Percentiles rank a stretch among this genome's conserved stretches.
These are phyloP conservation scores for Cryomyces antarcticus DNA, from an alignment of 495 filamentous ascomycete genomes.

Conservation along the genomic window DNA sequence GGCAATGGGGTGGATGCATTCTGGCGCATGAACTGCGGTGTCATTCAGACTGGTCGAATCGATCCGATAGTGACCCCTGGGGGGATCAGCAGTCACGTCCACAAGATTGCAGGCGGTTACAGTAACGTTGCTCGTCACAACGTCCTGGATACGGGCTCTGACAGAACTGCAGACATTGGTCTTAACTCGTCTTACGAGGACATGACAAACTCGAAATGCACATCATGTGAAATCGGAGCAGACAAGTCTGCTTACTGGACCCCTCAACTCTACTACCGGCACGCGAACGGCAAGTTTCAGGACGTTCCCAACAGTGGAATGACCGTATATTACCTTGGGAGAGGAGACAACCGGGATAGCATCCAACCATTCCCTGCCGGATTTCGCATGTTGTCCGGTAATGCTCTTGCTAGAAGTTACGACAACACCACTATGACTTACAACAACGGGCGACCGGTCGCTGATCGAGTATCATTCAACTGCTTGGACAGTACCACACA, in stretches of 20 bases:
- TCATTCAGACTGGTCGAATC: constrained; percentile 19
- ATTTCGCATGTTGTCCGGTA: constrained; percentile 24
- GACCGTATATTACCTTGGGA: constrained; percentile 24
- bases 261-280: constrained; percentile 41
- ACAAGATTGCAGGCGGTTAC: constrained; percentile 17
- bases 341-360: constrained; percentile 17
- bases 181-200: constrained; percentile 24
- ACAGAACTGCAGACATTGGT: constrained; percentile 23
- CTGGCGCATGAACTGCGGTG: constrained; percentile 18
- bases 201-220: constrained; percentile 34
- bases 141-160: neutral
- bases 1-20: constrained; percentile 8
- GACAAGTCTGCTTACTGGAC: constrained; percentile 57
- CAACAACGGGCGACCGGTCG: constrained; percentile 11
- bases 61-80: constrained; percentile 18
- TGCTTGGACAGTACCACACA: constrained; percentile 9
- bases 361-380: constrained; percentile 23
- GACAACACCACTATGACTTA: constrained; percentile 15
- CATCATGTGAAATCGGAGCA: constrained; percentile 39
- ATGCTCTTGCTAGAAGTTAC: constrained; percentile 17
- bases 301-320: constrained; percentile 23
- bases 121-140: constrained; percentile 6
- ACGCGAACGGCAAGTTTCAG: constrained; percentile 23
- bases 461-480: constrained; percentile 21
- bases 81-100: constrained; percentile 12